These are phyloP conservation scores for Breynia disticha DNA, from an alignment of 441 rosid genomes.

Conservation along the genomic window DNA sequence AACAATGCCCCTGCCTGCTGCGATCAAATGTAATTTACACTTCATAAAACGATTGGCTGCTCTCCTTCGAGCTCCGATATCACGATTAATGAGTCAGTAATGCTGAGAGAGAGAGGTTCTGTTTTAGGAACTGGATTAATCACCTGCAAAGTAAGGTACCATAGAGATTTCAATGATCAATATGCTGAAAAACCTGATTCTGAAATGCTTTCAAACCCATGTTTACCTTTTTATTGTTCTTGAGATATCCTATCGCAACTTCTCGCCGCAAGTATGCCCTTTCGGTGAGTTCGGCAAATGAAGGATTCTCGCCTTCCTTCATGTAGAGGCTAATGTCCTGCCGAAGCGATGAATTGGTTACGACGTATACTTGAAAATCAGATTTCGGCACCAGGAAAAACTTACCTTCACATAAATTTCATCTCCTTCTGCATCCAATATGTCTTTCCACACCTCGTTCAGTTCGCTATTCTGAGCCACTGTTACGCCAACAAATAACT, in stretches of 20 bases:
- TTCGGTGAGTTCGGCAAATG: conserved; percentile 74
- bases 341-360: conserved; percentile 6
- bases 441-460: conserved; percentile 94
- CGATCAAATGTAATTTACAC: too few species aligned
- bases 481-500: conserved; percentile 24
- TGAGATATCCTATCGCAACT: conserved; percentile 86
- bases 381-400: neutral
- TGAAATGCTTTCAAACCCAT: neutral
- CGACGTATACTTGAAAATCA: neutral
- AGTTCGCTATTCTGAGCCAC: conserved; percentile 77
- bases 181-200: neutral
- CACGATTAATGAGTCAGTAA: conserved; percentile 66
- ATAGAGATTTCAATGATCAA: conserved; percentile 9
- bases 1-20: too few species aligned
- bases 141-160: conserved; percentile 36
- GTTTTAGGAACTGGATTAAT: conserved; percentile 71
- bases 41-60: conserved; percentile 40
- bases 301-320: conserved; percentile 77
- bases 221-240: conserved; percentile 55
- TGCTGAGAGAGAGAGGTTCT: conserved; percentile 46
- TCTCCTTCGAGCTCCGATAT: conserved; percentile 93
- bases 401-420: conserved; percentile 89
- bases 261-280: conserved; percentile 72
- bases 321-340: conserved; percentile 80
- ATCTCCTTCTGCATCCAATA: conserved; percentile 91